Percentiles rank a stretch among this genome's conserved stretches.
These are phyloP conservation scores for Camellia japonica DNA, from an alignment of 148 eudicot species.

Conservation along the genomic window DNA sequence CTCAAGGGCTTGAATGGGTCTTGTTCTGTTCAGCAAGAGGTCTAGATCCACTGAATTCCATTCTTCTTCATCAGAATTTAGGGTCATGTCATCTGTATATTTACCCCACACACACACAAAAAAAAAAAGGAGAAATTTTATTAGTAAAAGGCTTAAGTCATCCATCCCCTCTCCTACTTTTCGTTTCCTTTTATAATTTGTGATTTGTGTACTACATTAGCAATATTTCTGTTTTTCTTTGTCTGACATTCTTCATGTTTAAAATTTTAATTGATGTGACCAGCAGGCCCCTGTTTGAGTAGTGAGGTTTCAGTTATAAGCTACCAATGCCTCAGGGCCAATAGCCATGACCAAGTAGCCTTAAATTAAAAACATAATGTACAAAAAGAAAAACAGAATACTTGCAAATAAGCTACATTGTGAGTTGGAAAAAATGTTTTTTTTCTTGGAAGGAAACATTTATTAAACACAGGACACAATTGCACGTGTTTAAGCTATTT, in stretches of 20 bases:
- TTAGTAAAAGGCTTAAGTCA: slow-evolving; percentile 6
- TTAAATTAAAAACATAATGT: background rate
- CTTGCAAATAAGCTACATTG: slow-evolving; percentile 3
- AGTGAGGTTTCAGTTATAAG: background rate
- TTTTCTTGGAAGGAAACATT: slow-evolving; percentile 3
- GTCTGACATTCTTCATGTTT: background rate
- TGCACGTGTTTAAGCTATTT: background rate
- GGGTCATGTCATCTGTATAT: slow-evolving; percentile 40
- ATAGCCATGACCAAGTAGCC: background rate
- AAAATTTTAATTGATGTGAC: background rate
- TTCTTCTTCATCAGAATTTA: slow-evolving; percentile 34
- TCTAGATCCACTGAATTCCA: slow-evolving; percentile 29
- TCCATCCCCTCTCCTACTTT: background rate
- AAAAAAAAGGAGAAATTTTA: background rate
- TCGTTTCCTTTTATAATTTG: background rate
- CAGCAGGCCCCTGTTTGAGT: background rate
- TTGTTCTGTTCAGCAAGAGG: slow-evolving; percentile 25
- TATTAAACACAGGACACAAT: background rate
- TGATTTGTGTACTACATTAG: background rate
- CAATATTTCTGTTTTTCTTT: background rate
- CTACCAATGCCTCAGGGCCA: background rate
- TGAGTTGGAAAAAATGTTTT: background rate
- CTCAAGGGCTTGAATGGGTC: slow-evolving; percentile 22
- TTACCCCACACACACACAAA: background rate
- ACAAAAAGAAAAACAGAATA: background rate